Percentiles rank a stretch among this genome's conserved stretches.
These are phyloP conservation scores for Aschersonia sp. DNA, from an alignment of 2,329 filamentous ascomycete species.

Conservation along the genomic window DNA sequence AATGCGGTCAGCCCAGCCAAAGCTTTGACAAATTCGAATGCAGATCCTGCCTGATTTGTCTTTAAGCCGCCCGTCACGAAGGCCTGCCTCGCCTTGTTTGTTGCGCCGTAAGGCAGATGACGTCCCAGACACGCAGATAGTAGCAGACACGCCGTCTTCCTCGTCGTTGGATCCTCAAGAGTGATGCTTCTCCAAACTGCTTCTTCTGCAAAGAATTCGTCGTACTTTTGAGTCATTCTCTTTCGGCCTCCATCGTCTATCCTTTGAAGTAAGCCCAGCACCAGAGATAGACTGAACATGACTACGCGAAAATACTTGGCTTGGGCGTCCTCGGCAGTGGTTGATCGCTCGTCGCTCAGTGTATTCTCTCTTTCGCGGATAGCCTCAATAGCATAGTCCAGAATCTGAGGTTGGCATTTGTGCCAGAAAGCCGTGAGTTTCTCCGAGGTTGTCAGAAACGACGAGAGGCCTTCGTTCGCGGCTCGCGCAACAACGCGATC, in stretches of 20 bases:
- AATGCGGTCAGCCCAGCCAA: conserved; percentile 50
- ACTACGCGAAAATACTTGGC: conserved; percentile 72
- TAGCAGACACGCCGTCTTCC: conserved; percentile 36
- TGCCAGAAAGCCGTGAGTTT: conserved; percentile 67
- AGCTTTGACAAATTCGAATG: conserved; percentile 53
- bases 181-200: conserved; percentile 53
- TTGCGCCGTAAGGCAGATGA: conserved; percentile 31
- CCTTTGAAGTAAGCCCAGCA: conserved; percentile 33
- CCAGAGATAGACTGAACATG: conserved; percentile 37
- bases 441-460: conserved; percentile 65
- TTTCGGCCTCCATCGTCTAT: conserved; percentile 36
- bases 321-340: conserved; percentile 70
- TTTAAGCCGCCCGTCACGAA: conserved; percentile 64
- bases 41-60: conserved; percentile 58
- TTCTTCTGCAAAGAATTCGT: conserved; percentile 51
- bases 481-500: conserved; percentile 63
- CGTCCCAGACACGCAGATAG: conserved; percentile 32
- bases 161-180: conserved; percentile 39
- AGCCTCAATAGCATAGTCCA: conserved; percentile 70
- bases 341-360: conserved; percentile 77
- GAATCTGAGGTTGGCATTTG: conserved; percentile 64
- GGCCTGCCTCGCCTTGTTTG: conserved; percentile 35
- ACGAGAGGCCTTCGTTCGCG: conserved; percentile 61
- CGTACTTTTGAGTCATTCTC: conserved; percentile 47
- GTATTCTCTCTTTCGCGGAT: conserved; percentile 68